Base-by-base conservation (phyloP, 495 filamentous ascomycete species). In the Entonaema liquescens region DNA sequence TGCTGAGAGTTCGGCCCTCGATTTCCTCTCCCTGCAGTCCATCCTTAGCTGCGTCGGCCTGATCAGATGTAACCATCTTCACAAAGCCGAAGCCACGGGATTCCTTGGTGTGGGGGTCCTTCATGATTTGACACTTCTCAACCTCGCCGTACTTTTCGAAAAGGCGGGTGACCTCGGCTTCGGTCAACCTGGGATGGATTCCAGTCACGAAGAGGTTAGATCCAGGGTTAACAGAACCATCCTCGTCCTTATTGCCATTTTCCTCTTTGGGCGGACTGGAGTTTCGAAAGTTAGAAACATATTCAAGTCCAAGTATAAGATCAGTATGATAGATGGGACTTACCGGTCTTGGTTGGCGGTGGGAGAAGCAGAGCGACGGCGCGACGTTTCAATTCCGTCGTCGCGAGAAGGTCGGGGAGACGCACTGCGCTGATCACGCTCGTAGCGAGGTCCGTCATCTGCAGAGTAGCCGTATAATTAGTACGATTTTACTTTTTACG, bases 51-150 rank as follows among this genome's bases (percentile, higher is more conserved):
- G 94, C 94, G 81, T 98, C 94, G 57, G 95, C 95, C 79, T 94
- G 91, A 65, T 98, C 95, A 29, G 91, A 86, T 65, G 93, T 97
- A 42, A 90, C 88, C 94, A 98, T 98, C 85, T 98, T 98, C 78
- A 99, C 96, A 83, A 99, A 99, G 62, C 96, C 95, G 72, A 99
- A 99, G 73, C 95, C 95, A 84, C 95, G 96, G 70, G 94, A 97
- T 82, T 98, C 96, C 83, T 97, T 94, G 72, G 92, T 94, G 80
- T 98, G 96, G 62, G 95, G 95, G 79, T 98, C 96, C 75, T 94
- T 86, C 96, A 99, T 98, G 86, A 99, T 99, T 73, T 97, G 95
- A 84, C 94, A 98, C 83, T 96, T 98, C 82, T 98, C 95, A 35
- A 99, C 95, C 79, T 95, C 92, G 72, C 95, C 95, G 73, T 97